Base-by-base conservation (phyloP, 2,329 filamentous ascomycete species). In the Diaporthe citriasiana region DNA sequence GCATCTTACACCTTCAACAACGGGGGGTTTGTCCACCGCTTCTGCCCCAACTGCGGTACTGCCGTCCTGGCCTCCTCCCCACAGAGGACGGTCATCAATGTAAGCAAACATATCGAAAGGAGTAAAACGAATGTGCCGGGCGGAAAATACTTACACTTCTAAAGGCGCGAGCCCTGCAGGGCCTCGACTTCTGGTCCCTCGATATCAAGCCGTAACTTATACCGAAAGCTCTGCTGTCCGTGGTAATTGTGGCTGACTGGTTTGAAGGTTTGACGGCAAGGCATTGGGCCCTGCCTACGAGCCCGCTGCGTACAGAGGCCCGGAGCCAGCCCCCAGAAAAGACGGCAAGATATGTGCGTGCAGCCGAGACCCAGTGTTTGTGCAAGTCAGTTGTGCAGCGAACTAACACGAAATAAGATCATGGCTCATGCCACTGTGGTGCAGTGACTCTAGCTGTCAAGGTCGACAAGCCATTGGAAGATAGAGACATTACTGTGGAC, bases 401-500 rank as follows among this genome's bases (percentile, higher is more conserved):
- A n/a, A 63, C 33, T 51, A 33, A 50, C n/a, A n/a, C 38, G 4
- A 17, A 10, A 35, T 9, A 19, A 71, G 73, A 88, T 77, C 84
- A 84, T 19, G 88, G 88, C 12, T 85, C 85, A 78, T 90, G 88
- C 78, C 88, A 89, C 79, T 90, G 88, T 78, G 88, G 88, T 38
- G 84, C 83, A 27, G 81, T 89, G 33, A 84, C 80, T 22, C 71
- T 88, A 1, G 85, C 86, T 1, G 53, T 88, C 47, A 83, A 81
- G 68, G 65, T 77, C 33, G 81, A 81, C 73, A 83, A 84, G 76
- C 83, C 86, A 1, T 77, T 89, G 13, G 82, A 86, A 15, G 35
- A 27, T 7, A 77, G 82, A 79, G 78, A 83, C 78, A 15, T 82
- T 30, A 73, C 77, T 0, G 77, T 78, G 69, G 71, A 75, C 38